These are phyloP conservation scores for Calvatia gigantea DNA, from an alignment of 768 basidiomycete genomes.

Conservation along the genomic window DNA sequence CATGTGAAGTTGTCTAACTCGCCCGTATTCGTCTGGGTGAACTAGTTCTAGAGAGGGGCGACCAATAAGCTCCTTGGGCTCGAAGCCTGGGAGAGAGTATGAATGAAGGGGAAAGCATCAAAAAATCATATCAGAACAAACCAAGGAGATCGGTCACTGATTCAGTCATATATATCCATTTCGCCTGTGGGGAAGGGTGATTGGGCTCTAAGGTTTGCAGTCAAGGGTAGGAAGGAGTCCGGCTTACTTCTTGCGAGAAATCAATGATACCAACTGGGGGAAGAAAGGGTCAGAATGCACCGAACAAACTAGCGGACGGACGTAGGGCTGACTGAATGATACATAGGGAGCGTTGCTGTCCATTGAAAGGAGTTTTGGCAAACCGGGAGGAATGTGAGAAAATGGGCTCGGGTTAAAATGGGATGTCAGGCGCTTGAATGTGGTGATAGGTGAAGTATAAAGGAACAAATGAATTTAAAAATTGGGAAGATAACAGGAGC, in stretches of 20 bases:
- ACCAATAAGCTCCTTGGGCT: conserved; percentile 69
- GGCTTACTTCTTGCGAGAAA: conserved; percentile 65
- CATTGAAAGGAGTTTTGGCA: conserved; percentile 26
- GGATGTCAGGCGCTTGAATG: conserved; percentile 8
- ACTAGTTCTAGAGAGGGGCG: conserved; percentile 70
- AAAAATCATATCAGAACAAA: conserved; percentile 18
- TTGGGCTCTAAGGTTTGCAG: not conserved
- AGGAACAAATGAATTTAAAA: not conserved
- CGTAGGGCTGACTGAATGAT: conserved; percentile 66
- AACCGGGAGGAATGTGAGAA: conserved; percentile 13
- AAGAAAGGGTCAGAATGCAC: conserved; percentile 3
- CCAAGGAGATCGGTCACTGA: conserved; percentile 66
- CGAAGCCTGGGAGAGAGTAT: conserved; percentile 50
- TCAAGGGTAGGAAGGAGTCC: not conserved
- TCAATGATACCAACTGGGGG: conserved; percentile 72
- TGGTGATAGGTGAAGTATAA: not conserved
- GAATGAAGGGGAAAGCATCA: not conserved
- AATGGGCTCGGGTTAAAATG: conserved; percentile 15
- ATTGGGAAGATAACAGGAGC: not conserved
- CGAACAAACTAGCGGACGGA: conserved; percentile 1
- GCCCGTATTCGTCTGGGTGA: conserved; percentile 74
- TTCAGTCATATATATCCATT: conserved; percentile 65
- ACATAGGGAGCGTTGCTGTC: conserved; percentile 54
- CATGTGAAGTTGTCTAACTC: conserved; percentile 71
- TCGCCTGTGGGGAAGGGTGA: conserved; percentile 38